Conservation (phyloP, 345 rosid genomes). For the Salix dunnii region DNA sequence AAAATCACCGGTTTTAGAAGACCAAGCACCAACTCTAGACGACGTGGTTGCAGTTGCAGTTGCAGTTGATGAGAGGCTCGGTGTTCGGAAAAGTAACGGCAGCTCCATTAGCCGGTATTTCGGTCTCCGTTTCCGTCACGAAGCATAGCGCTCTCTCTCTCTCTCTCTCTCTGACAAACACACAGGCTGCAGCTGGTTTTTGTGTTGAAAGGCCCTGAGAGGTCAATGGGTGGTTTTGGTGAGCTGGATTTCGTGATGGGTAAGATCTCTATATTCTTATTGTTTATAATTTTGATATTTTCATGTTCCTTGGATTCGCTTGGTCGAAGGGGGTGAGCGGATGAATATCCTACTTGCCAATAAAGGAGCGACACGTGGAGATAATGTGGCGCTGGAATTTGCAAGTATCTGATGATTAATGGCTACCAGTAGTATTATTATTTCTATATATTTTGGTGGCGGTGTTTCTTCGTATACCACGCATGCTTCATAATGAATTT, state of each 20-base stretch:
- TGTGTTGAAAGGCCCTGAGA: not conserved
- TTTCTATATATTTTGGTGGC: too few species aligned
- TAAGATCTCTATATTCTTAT: not conserved
- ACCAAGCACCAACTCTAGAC: conserved; percentile 23
- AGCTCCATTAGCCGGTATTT: conserved; percentile 42
- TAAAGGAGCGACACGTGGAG: too few species aligned
- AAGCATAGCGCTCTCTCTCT: not conserved
- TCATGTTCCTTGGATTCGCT: too few species aligned
- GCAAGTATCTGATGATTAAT: too few species aligned
- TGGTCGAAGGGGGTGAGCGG: too few species aligned
- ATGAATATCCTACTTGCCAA: too few species aligned
- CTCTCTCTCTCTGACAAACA: not conserved
- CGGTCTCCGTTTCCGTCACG: not conserved
- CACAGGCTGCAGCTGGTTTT: not conserved
- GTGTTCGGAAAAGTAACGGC: conserved; percentile 36
- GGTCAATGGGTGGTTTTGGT: not conserved
- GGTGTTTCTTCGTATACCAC: too few species aligned
- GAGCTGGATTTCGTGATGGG: not conserved
- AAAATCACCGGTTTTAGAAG: conserved; percentile 13
- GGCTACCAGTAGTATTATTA: too few species aligned
- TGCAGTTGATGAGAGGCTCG: conserved; percentile 2
- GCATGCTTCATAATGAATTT: too few species aligned
- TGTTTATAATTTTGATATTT: too few species aligned
- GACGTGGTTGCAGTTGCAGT: conserved; percentile 24
- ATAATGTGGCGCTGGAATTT: too few species aligned